A percentile compares a stretch with the other conserved stretches of the same genome.
phyloP scores from a whole-genome alignment of 1,284 basidiomycete genomes.

The Boletus mariae region DNA sequence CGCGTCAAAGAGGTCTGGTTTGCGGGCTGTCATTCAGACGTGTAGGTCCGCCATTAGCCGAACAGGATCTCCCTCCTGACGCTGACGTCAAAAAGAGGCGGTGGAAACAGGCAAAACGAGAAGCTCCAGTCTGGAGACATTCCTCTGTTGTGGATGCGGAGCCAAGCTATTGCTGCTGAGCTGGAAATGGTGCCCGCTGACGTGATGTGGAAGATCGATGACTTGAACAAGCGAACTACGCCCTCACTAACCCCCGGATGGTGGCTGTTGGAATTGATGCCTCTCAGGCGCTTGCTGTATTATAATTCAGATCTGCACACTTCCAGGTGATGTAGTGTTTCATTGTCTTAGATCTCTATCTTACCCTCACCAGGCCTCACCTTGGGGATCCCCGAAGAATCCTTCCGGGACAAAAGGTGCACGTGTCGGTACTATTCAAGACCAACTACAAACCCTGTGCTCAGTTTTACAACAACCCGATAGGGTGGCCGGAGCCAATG shows the following conservation, averaged over 20 bases:
- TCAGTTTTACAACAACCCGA: slow-evolving; percentile 17
- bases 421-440: slow-evolving; percentile 32
- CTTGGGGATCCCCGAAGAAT: slow-evolving; percentile 24
- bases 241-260: slow-evolving; percentile 23
- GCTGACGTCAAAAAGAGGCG: slow-evolving; percentile 20
- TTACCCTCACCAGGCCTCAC: slow-evolving; percentile 30
- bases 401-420: slow-evolving; percentile 30
- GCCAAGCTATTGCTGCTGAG: slow-evolving; percentile 27
- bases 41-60: slow-evolving; percentile 26
- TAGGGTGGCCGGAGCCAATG: slow-evolving; percentile 27
- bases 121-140: slow-evolving; percentile 31
- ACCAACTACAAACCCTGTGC: slow-evolving; percentile 27
- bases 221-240: slow-evolving; percentile 24
- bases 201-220: slow-evolving; percentile 30
- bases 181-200: slow-evolving; percentile 22
- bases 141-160: slow-evolving; percentile 34
- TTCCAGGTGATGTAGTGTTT: slow-evolving; percentile 7
- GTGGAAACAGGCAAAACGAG: slow-evolving; percentile 29
- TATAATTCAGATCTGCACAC: slow-evolving; percentile 23
- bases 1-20: slow-evolving; percentile 38
- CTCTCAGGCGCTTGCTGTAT: slow-evolving; percentile 29
- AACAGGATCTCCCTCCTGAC: slow-evolving; percentile 4
- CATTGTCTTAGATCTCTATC: neutral
- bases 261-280: slow-evolving; percentile 29
- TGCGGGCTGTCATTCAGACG: slow-evolving; percentile 34